Base-by-base conservation (phyloP, 176 grass and related monocot genomes). In the Carex parvula region DNA sequence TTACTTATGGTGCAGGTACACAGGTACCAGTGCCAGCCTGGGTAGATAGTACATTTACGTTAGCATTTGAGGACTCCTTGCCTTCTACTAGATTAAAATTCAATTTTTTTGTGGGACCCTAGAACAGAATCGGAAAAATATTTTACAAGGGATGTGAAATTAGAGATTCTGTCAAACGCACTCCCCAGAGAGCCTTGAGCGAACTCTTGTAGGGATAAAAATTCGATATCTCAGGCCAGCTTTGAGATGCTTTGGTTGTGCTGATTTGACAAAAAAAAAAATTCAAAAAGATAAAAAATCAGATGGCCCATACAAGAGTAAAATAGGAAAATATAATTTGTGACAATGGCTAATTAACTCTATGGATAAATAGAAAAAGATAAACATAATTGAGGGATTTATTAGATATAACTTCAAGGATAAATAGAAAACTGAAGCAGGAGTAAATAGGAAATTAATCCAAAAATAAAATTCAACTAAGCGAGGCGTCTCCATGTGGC, bases 51-150 rank as follows among this genome's bases (percentile, higher is more conserved):
- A 75, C 24, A 11, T 74, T 22, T 8, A 48, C 20, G 24, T 3
- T 11, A 29, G 71, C 21, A 75, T 75, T 75, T 52, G 71, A 50
- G 15, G 44, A 46, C 71, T 53, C 71, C 21, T 50, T 75, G 71
- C 44, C 42, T 53, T 75, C 71, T 29, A 15, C 21, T 75, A 26
- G 17, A 54, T 26, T 26, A 12, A 53, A 75, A 75, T 75, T 54
- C 21, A 75, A 75, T 29, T 53, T 53, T 46, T 75, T 50, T 10
- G 53, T 26, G 37, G 41, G 71, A 75, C 33, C 86, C 85, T 22
- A 16, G 77, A 50, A 32, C 62, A 81, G 87, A 80, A 89, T 26
- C 26, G 26, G 26, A 26, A 26, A 88, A 94, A 90, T 69, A 93
- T 79, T 81, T 58, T 88, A 57, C 53, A 85, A 70, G 57, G 77